These are phyloP conservation scores for Leucosporidium creatinivorum DNA, from an alignment of 768 basidiomycete genomes.

Conservation along the genomic window DNA sequence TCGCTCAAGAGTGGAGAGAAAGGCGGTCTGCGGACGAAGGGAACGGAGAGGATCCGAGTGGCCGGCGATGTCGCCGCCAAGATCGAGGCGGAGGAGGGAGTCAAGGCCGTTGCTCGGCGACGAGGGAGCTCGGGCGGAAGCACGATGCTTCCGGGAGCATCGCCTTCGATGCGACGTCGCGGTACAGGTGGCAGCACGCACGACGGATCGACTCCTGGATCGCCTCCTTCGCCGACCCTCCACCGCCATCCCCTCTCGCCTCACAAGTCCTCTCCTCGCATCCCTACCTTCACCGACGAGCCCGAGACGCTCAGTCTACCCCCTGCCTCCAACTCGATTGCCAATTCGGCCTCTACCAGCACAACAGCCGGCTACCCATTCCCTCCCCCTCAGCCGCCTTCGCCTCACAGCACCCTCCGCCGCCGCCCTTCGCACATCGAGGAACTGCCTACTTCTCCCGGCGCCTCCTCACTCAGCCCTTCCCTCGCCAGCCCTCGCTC, in stretches of 20 bases:
- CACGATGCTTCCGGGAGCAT: background rate
- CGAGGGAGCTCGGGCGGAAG: background rate
- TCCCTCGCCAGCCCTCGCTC: background rate
- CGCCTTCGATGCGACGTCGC: background rate
- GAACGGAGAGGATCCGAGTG: constrained; percentile 27
- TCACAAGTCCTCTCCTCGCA: constrained; percentile 1
- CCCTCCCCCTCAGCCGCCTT: constrained; percentile 39
- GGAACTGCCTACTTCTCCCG: constrained; percentile 36
- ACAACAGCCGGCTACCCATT: constrained; percentile 13
- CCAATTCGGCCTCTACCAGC: background rate
- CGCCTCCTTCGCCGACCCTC: constrained; percentile 14
- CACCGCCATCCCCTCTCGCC: constrained; percentile 11
- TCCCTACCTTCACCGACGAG: constrained; percentile 12
- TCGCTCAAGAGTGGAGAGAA: background rate
- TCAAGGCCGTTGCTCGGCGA: background rate
- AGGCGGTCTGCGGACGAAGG: constrained; percentile 1
- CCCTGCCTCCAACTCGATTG: background rate
- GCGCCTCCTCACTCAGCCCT: constrained; percentile 23
- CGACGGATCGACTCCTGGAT: background rate
- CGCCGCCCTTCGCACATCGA: constrained; percentile 32
- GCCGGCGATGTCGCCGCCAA: constrained; percentile 28
- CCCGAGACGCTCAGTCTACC: background rate
- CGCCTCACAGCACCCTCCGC: constrained; percentile 34
- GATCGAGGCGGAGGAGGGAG: constrained; percentile 6
- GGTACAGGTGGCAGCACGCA: constrained; percentile 7